These are phyloP conservation scores for Trichosanthes cucumerina DNA, from an alignment of 306 rosid genomes.

Conservation along the genomic window DNA sequence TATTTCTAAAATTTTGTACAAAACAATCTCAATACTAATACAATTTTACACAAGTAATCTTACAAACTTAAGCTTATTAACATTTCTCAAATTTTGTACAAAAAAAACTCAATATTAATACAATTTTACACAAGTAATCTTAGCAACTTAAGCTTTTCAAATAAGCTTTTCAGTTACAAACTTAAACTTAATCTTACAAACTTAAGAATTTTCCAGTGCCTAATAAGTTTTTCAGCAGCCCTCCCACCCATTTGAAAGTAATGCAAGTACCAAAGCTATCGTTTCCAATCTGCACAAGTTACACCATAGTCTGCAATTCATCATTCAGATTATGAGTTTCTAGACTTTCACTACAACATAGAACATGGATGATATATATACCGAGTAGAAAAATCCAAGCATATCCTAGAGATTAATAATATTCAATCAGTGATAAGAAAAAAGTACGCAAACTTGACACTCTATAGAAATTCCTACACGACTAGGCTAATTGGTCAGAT, in stretches of 20 bases:
- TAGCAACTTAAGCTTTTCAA: too few species aligned
- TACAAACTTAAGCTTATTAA: too few species aligned
- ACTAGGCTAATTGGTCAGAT: neutral
- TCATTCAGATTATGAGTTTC: neutral
- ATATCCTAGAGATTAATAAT: neutral
- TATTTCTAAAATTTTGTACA: too few species aligned
- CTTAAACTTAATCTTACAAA: too few species aligned
- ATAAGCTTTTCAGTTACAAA: too few species aligned
- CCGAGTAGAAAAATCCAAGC: neutral
- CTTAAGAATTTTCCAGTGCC: conserved; percentile 81
- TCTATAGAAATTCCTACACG: neutral
- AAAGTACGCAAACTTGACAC: neutral
- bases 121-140: too few species aligned
- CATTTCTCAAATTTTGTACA: too few species aligned
- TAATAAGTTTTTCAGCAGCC: conserved; percentile 88
- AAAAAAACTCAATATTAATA: too few species aligned
- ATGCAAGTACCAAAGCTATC: neutral
- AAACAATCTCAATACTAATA: too few species aligned
- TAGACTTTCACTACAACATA: neutral
- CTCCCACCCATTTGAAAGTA: conserved; percentile 71
- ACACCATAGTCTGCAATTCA: neutral
- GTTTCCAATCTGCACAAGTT: neutral
- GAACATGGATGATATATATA: neutral
- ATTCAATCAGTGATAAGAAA: neutral
- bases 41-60: too few species aligned